Evolutionary conservation across 768 basidiomycete species (phyloP).

Genomic region (Rhodocollybia butyracea): DNA sequence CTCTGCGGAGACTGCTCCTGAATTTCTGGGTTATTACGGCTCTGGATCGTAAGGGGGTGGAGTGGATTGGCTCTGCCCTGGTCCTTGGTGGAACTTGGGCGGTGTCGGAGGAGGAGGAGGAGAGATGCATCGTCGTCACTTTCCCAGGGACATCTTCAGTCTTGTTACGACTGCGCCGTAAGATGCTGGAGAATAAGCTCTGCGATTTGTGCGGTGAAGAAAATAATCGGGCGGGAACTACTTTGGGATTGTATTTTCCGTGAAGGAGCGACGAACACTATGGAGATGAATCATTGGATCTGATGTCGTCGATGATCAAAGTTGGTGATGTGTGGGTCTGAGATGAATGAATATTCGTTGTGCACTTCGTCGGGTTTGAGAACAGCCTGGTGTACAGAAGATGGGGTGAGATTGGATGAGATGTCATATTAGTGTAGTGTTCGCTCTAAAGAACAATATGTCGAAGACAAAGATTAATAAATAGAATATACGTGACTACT

Average conservation of each 20-base stretch:
- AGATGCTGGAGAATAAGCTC: conserved; percentile 29
- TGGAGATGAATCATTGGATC: conserved; percentile 19
- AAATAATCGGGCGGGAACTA: neutral
- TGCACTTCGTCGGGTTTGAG: conserved; percentile 21
- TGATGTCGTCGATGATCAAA: conserved; percentile 11
- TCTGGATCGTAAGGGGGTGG: conserved; percentile 3
- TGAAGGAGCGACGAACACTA: conserved; percentile 28
- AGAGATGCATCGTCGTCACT: conserved; percentile 20
- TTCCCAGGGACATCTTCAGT: conserved; percentile 15
- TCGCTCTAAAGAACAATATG: conserved; percentile 33
- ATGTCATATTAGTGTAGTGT: conserved; percentile 45
- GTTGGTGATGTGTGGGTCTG: conserved; percentile 16
- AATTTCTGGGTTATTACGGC: conserved; percentile 10
- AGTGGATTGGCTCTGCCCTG: conserved; percentile 7
- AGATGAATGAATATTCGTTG: conserved; percentile 1
- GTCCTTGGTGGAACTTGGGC: too few relatives aligned
- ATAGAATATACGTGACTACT: too few relatives aligned
- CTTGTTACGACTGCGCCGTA: conserved; percentile 31
- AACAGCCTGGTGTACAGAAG: conserved; percentile 34
- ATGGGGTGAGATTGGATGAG: conserved; percentile 39
- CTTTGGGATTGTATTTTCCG: conserved; percentile 27
- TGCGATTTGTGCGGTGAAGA: conserved; percentile 24
- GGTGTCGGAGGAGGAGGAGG: conserved; percentile 48
- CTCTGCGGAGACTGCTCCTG: conserved; percentile 35
- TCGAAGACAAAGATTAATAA: conserved; percentile 12